Evolutionary conservation across 2,329 filamentous ascomycete species (phyloP).

Genomic region (Aspergillus sclerotialis): DNA sequence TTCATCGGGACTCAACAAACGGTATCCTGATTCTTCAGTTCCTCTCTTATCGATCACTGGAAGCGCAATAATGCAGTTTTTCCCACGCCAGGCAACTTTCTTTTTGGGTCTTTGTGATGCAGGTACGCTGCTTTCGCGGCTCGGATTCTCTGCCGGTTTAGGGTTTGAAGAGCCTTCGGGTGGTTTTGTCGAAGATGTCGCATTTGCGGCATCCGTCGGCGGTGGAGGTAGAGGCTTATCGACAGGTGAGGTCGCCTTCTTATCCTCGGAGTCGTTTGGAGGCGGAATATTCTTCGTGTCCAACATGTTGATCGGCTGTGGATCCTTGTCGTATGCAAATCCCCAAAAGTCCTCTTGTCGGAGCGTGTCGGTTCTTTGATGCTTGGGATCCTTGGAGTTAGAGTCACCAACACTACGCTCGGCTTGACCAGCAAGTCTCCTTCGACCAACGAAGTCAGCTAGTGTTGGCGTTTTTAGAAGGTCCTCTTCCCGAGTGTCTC

Average conservation of each 20-base stretch:
- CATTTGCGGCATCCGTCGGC: conserved; percentile 12
- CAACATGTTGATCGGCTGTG: conserved; percentile 26
- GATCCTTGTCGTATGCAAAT: conserved; percentile 37
- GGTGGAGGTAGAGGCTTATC: conserved; percentile 39
- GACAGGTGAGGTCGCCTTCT: conserved; percentile 16
- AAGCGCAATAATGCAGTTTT: conserved; percentile 64
- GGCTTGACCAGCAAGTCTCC: conserved; percentile 8
- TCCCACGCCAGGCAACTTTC: conserved; percentile 68
- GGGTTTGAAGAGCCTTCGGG: conserved; percentile 6
- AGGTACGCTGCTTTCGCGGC: conserved; percentile 13
- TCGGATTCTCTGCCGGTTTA: conserved; percentile 9
- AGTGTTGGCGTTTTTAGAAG: conserved; percentile 34
- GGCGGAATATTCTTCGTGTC: conserved; percentile 19
- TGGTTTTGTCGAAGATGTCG: conserved; percentile 5
- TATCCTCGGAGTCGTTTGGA: conserved; percentile 11
- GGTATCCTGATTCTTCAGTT: conserved; percentile 31
- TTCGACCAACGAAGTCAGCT: conserved; percentile 27
- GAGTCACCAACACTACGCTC: conserved; percentile 11
- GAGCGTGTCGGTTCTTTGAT: conserved; percentile 36
- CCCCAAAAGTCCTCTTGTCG: conserved; percentile 40
- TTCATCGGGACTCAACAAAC: conserved; percentile 33
- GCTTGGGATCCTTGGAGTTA: conserved; percentile 25
- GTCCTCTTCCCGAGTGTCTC: conserved; percentile 31
- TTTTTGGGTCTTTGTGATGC: conserved; percentile 49
- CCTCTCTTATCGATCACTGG: conserved; percentile 63